A percentile compares a stretch with the other conserved stretches of the same genome.
These are phyloP conservation scores for Suillus placidus DNA, from an alignment of 768 basidiomycete genomes.

Conservation along the genomic window DNA sequence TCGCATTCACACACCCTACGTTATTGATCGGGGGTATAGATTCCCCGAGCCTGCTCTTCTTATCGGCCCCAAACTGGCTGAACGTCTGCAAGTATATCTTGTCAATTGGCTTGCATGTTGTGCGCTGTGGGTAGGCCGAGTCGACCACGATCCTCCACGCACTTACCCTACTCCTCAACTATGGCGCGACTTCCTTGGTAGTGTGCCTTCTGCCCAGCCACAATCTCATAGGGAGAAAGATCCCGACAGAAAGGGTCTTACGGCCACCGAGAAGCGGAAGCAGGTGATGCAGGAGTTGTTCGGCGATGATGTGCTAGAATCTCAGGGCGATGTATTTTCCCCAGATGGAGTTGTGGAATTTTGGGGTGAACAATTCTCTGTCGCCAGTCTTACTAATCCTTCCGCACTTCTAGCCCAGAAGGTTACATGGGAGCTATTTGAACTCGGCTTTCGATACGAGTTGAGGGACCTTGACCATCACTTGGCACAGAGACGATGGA, in stretches of 20 bases:
- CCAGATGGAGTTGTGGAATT: slow-evolving; percentile 4
- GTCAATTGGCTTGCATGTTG: slow-evolving; percentile 9
- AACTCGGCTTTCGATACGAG: slow-evolving; percentile 25
- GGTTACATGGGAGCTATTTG: slow-evolving; percentile 25
- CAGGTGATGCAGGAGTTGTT: slow-evolving; percentile 6
- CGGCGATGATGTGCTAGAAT: not conserved
- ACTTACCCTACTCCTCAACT: slow-evolving; percentile 7
- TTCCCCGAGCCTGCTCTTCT: slow-evolving; percentile 2
- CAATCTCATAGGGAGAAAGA: not conserved
- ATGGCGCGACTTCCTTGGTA: slow-evolving; percentile 3
- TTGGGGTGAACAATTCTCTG: not conserved
- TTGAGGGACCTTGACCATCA: slow-evolving; percentile 18
- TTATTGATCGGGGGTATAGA: slow-evolving; percentile 2
- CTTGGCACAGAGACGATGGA: not conserved
- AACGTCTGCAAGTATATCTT: not conserved
- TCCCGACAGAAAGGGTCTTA: not conserved
- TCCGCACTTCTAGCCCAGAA: not conserved
- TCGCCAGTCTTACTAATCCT: not conserved
- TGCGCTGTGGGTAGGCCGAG: not conserved
- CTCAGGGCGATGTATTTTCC: not conserved
- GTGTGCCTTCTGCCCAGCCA: not conserved
- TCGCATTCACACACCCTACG: not conserved
- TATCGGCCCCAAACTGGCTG: not conserved
- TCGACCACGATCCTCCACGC: not conserved
- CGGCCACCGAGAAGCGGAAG: not conserved